Conservation (phyloP, 345 rosid genomes). For the Ceriops zippeliana region DNA sequence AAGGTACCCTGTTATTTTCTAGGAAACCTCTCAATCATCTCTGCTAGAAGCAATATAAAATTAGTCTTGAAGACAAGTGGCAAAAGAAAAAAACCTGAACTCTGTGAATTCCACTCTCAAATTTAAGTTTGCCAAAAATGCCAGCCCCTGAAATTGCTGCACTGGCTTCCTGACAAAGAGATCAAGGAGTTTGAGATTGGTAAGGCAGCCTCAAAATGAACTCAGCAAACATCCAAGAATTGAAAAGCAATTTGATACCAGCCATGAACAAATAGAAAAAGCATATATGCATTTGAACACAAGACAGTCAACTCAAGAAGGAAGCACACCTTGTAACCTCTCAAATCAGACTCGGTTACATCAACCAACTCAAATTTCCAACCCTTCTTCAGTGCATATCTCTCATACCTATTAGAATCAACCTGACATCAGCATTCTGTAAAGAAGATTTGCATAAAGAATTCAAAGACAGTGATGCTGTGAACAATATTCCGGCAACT, state of each 20-base stretch:
- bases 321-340: conserved; percentile 74
- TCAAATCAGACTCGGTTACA: conserved; percentile 75
- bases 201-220: conserved; percentile 14
- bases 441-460: conserved; percentile 3
- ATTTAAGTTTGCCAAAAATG: conserved; percentile 90
- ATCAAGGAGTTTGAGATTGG: conserved; percentile 19
- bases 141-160: conserved; percentile 80
- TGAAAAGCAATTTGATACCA: not conserved
- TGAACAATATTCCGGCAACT: conserved; percentile 24
- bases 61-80: not conserved
- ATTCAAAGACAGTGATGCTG: not conserved
- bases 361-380: conserved; percentile 88
- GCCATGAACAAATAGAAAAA: not conserved
- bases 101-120: conserved; percentile 97
- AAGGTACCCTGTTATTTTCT: not conserved
- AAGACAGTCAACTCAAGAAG: conserved; percentile 1
- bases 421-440: conserved; percentile 1
- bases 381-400: conserved; percentile 80
- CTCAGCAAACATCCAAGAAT: not conserved
- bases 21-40: conserved; percentile 19
- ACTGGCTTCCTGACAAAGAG: conserved; percentile 73
- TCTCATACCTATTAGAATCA: conserved; percentile 68
- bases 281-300: not conserved
- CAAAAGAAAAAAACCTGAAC: conserved; percentile 67
- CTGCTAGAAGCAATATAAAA: conserved; percentile 5